Percentiles rank a stretch among this genome's conserved stretches.
phyloP scores from a whole-genome alignment of 805 yeast species.

The Grigorovia jiainica region DNA sequence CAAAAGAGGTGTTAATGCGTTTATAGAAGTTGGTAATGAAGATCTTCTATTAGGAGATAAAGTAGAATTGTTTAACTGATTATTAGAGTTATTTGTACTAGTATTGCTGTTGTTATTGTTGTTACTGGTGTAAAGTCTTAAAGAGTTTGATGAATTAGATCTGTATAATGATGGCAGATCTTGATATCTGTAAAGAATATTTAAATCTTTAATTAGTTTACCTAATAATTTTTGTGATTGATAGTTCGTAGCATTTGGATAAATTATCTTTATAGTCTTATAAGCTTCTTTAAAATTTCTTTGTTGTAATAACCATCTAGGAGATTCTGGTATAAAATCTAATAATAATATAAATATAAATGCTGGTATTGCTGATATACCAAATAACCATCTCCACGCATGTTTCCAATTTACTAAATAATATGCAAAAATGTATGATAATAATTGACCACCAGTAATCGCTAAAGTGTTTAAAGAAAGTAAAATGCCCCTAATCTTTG shows the following conservation, averaged over 20 bases:
- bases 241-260: conserved; percentile 33
- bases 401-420: conserved; percentile 14
- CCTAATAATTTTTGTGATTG: conserved; percentile 39
- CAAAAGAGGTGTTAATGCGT: not conserved
- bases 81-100: not conserved
- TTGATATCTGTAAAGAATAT: conserved; percentile 26
- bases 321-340: conserved; percentile 43
- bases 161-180: conserved; percentile 7
- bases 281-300: conserved; percentile 31
- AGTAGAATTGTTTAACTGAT: not conserved
- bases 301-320: conserved; percentile 34
- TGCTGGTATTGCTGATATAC: conserved; percentile 36
- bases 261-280: conserved; percentile 35
- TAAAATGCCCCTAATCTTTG: conserved; percentile 31
- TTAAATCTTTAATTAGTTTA: conserved; percentile 38
- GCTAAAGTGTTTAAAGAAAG: conserved; percentile 33
- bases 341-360: conserved; percentile 29
- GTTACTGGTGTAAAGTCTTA: not conserved
- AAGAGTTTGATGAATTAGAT: not conserved
- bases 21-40: not conserved
- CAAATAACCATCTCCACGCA: conserved; percentile 34
- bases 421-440: conserved; percentile 34
- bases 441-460: conserved; percentile 43
- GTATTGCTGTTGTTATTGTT: not conserved
- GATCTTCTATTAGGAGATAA: not conserved